A percentile compares a stretch with the other conserved stretches of the same genome.
phyloP scores from a whole-genome alignment of 176 grass and related monocot species.

The Typha latifolia region DNA sequence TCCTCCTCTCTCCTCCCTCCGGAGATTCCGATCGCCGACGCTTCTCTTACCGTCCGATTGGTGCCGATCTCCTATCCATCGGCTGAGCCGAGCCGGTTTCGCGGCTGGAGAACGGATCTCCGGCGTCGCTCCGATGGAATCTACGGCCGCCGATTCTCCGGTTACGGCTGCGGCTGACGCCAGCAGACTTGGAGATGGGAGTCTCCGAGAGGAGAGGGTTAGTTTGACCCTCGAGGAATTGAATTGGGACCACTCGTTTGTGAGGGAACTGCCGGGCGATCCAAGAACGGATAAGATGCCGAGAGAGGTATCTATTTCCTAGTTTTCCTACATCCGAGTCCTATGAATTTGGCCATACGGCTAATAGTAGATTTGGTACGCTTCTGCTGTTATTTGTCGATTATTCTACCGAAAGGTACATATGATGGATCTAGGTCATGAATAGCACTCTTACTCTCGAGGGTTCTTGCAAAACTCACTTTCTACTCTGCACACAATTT shows the following conservation, averaged over 20 bases:
- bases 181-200: not conserved
- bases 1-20: not conserved
- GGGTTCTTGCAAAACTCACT: too few relatives aligned
- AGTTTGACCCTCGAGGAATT: constrained; percentile 60
- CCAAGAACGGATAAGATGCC: constrained; percentile 50
- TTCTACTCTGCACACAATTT: too few relatives aligned
- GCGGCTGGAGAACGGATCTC: constrained; percentile 14
- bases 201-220: not conserved
- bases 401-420: too few relatives aligned
- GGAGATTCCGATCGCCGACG: not conserved
- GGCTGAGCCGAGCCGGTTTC: constrained; percentile 24
- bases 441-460: too few relatives aligned
- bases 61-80: not conserved
- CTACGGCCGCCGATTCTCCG: constrained; percentile 3
- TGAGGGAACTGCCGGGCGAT: constrained; percentile 65
- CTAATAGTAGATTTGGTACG: not conserved
- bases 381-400: not conserved
- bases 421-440: too few relatives aligned
- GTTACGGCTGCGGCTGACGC: not conserved
- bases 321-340: not conserved
- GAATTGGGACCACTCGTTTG: constrained; percentile 75
- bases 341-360: not conserved
- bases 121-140: constrained; percentile 1
- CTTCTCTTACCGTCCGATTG: not conserved
- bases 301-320: constrained; percentile 30